Conservation (phyloP, 129 eudicot species). For the Escallonia rubra region DNA sequence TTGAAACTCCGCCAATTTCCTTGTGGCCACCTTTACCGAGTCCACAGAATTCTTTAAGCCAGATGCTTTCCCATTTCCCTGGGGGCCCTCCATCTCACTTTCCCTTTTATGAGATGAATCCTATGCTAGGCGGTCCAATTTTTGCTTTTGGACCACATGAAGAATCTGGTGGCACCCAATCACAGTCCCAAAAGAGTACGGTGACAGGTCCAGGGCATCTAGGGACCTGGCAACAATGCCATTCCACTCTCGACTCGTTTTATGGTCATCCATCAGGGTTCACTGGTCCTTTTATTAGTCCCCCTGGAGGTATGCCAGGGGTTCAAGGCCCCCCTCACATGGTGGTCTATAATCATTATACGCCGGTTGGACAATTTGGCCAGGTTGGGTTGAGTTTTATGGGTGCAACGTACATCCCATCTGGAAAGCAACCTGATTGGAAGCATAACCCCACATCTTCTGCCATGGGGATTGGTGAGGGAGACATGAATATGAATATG, state of each 20-base stretch:
- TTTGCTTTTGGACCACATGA: conserved; percentile 75
- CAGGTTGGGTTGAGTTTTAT: conserved; percentile 97
- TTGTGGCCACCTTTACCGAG: conserved; percentile 86
- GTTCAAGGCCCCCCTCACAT: conserved; percentile 90
- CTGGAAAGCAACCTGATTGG: conserved; percentile 96
- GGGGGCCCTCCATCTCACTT: conserved; percentile 76
- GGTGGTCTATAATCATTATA: conserved; percentile 93
- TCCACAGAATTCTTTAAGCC: conserved; percentile 73
- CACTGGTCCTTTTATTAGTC: conserved; percentile 72
- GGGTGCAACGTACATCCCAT: conserved; percentile 88
- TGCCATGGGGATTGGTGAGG: conserved; percentile 44
- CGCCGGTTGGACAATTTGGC: conserved; percentile 93
- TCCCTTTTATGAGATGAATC: conserved; percentile 90
- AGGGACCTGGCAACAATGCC: conserved; percentile 81
- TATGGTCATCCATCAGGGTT: conserved; percentile 84
- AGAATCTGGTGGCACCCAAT: conserved; percentile 59
- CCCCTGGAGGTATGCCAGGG: conserved; percentile 78
- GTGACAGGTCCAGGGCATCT: conserved; percentile 55
- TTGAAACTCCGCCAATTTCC: conserved; percentile 87
- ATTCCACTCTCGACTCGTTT: conserved; percentile 73
- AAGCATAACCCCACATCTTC: conserved; percentile 72
- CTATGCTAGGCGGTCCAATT: conserved; percentile 78
- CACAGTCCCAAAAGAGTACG: conserved; percentile 62
- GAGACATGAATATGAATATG: conserved; percentile 50
- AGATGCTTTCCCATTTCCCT: conserved; percentile 72